phyloP scores from a whole-genome alignment of 208 protist species.

The Vickermania spadyakhi region DNA sequence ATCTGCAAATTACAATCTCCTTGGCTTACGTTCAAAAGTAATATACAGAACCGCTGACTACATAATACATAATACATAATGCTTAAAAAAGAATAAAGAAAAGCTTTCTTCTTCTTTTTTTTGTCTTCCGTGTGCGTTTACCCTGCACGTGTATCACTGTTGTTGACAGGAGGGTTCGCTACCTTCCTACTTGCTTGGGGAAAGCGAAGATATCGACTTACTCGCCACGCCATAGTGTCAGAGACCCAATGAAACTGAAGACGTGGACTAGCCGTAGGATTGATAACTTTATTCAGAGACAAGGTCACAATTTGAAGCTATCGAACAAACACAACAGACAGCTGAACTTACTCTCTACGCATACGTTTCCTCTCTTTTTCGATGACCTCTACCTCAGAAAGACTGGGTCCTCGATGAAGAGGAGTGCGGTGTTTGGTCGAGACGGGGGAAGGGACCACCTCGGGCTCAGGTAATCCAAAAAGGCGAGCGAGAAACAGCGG shows the following conservation, averaged over 20 bases:
- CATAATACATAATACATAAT: too few species aligned
- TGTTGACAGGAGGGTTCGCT: neutral
- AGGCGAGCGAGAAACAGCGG: neutral
- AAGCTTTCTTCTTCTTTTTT: neutral
- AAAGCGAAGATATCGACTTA: neutral
- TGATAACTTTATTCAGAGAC: neutral
- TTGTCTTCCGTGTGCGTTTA: neutral
- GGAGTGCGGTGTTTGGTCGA: neutral
- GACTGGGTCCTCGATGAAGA: neutral
- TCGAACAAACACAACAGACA: neutral
- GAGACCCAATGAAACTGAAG: neutral
- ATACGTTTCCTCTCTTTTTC: neutral
- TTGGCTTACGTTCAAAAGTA: too few species aligned
- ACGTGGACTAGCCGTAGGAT: neutral
- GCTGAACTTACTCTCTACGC: neutral
- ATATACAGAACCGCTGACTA: too few species aligned
- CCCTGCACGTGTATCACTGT: neutral
- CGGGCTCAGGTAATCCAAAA: neutral
- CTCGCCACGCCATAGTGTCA: neutral
- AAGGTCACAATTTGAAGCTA: neutral
- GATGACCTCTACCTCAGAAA: neutral
- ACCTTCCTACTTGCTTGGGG: neutral
- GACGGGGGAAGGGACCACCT: neutral
- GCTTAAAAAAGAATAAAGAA: too few species aligned
- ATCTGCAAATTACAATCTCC: too few species aligned